Percentiles rank a stretch among this genome's conserved stretches.
Conservation (phyloP, 106 monocot species). For the Dendrobium officinale region DNA sequence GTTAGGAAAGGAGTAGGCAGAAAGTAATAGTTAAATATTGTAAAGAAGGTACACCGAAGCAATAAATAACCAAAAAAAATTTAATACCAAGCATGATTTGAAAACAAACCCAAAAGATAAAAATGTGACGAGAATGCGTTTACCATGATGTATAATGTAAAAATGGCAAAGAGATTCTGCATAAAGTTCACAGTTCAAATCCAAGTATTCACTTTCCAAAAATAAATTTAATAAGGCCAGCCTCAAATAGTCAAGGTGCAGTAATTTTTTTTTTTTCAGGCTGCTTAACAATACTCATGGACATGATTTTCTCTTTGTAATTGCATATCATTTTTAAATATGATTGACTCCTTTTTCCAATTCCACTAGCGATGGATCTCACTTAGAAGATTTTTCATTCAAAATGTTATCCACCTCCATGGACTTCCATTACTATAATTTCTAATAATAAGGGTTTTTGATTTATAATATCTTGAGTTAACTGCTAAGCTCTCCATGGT, state of each 20-base stretch:
- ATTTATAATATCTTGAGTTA: no score
- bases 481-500: no score
- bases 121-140: background rate
- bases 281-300: no score
- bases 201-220: background rate
- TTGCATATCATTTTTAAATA: no score
- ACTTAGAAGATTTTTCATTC: no score
- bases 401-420: no score
- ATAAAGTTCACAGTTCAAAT: background rate
- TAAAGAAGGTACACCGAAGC: background rate
- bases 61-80: background rate
- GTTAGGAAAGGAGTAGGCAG: background rate
- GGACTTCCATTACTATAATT: no score
- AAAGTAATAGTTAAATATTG: background rate
- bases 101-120: background rate
- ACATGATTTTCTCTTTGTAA: no score
- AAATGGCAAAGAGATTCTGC: background rate
- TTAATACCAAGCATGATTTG: background rate
- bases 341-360: no score
- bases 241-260: background rate
- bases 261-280: no score
- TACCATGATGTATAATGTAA: background rate
- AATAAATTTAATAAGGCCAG: background rate
- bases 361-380: no score
- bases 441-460: no score